phyloP scores from a whole-genome alignment of 805 yeast genomes.

The Wickerhamomyces sydowiorum region DNA sequence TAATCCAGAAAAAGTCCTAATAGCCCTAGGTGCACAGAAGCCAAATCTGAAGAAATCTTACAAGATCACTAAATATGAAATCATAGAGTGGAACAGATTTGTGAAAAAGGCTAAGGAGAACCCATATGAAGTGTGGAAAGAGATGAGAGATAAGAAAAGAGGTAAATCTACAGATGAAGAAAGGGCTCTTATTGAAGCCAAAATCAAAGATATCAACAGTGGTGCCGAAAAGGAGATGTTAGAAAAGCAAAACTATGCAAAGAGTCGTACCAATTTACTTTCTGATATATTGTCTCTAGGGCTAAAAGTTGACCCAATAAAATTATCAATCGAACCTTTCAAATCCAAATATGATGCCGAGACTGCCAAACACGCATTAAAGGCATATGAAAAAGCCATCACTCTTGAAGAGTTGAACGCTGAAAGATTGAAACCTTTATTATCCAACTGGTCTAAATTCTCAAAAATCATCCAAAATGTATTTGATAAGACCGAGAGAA shows the following conservation, averaged over 20 bases:
- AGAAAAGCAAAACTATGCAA: slow-evolving; percentile 14
- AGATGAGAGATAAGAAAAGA: slow-evolving; percentile 28
- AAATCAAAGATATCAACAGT: slow-evolving; percentile 12
- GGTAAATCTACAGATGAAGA: slow-evolving; percentile 19
- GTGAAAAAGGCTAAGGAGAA: slow-evolving; percentile 48
- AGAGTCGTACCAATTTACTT: slow-evolving; percentile 13
- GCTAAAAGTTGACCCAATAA: slow-evolving; percentile 8
- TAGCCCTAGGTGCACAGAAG: slow-evolving; percentile 79
- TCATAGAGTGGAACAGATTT: slow-evolving; percentile 69
- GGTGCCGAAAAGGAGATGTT: slow-evolving; percentile 16
- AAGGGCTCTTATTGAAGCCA: slow-evolving; percentile 8
- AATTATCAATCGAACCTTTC: slow-evolving; percentile 8
- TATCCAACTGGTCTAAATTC: not conserved
- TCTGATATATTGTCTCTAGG: slow-evolving; percentile 12
- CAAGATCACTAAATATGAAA: slow-evolving; percentile 65
- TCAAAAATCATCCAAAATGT: no score
- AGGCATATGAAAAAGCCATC: not conserved
- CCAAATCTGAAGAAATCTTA: slow-evolving; percentile 69
- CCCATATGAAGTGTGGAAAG: slow-evolving; percentile 35
- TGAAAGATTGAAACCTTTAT: not conserved
- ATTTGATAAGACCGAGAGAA: slow-evolving; percentile 11
- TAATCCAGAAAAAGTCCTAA: slow-evolving; percentile 76
- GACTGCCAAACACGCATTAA: not conserved
- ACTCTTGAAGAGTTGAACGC: not conserved
- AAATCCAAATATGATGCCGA: slow-evolving; percentile 6